Evolutionary conservation across 192 early-diverging fungal species (phyloP).

Genomic region (Coemansia sp.): DNA sequence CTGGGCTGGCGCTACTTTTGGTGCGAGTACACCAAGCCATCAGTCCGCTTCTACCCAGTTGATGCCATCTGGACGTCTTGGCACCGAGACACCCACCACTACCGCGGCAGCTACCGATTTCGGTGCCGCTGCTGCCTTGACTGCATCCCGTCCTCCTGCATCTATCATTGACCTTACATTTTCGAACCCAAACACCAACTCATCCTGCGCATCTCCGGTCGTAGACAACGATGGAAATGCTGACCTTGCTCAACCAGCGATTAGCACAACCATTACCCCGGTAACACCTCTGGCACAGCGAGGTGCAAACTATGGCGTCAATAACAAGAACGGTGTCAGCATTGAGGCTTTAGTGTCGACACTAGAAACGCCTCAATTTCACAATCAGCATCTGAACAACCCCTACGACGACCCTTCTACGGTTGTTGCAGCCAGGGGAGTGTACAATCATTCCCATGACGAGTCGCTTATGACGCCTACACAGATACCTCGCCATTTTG

Average conservation of each 20-base stretch:
- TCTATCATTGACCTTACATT: constrained; percentile 26
- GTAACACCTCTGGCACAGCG: constrained; percentile 24
- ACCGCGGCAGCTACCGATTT: background rate
- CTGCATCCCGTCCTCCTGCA: background rate
- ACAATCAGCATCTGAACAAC: background rate
- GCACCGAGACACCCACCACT: constrained; percentile 22
- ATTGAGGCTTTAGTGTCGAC: constrained; percentile 27
- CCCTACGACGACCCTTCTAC: constrained; percentile 23
- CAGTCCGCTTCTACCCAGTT: constrained; percentile 16
- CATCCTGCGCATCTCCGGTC: constrained; percentile 17
- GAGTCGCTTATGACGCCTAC: constrained; percentile 11
- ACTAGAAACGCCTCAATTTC: constrained; percentile 35
- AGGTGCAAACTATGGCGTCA: background rate
- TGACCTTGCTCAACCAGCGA: background rate
- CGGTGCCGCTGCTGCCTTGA: background rate
- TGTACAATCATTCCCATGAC: background rate
- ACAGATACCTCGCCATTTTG: background rate
- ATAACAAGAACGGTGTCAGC: constrained; percentile 7
- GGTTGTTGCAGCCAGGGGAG: constrained; percentile 6
- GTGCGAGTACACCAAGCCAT: constrained; percentile 9
- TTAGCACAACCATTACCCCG: constrained; percentile 1
- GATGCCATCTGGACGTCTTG: constrained; percentile 37
- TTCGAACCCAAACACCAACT: constrained; percentile 22
- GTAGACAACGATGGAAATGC: background rate
- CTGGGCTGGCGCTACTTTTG: constrained; percentile 12